Base-by-base conservation (phyloP, 1,284 basidiomycete genomes). In the Puccinia horiana region DNA sequence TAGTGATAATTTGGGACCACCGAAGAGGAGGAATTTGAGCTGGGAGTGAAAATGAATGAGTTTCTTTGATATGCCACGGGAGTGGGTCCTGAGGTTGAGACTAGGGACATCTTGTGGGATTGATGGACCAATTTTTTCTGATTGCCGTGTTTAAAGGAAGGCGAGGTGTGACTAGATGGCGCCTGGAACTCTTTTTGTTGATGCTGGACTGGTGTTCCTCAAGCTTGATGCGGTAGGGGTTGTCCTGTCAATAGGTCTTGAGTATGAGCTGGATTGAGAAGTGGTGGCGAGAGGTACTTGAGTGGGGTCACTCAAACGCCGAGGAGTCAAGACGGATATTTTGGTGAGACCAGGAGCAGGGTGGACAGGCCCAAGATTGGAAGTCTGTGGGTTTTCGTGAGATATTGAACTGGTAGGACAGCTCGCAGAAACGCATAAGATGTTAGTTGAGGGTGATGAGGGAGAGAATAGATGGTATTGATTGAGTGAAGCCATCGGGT, bases 1-100 rank as follows among this genome's bases (percentile, higher is more conserved):
- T 81, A 81, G 8, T 76, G 73, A 69, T 82, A 63, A 40, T 82
- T 82, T 11, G 73, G 65, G 35, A 44, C 67, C 11, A 37, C 26
- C 4, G 74, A 82, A 18, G 81, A 75, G 26, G 81, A 74, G 26
- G 81, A 69, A 37, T 42, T n/a, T 12, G 69, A 37, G 49, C 44
- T 44, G 40, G 61, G 73, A 14, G 81, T 82, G 58, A 82, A 82
- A 9, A 82, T 69, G 40, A 82, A 58, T 12, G 81, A 82, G 35
- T 76, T 75, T 76, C 81, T 67, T 18, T 74, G 81, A 72, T 63
- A 32, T n/a, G 81, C 47, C 9, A 47, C 5, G 6, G 72, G 26
- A 18, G 35, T 74, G 12, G n/a, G 14, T 65, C 42, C 63, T 37
- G 72, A 23, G n/a, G 70, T 32, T 2, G 79, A 81, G 58, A 40